Evolutionary conservation across 208 protist species (phyloP), one percentile per base, ranked within the genome.

Genomic region (Trypanosoma platydactyli): DNA sequence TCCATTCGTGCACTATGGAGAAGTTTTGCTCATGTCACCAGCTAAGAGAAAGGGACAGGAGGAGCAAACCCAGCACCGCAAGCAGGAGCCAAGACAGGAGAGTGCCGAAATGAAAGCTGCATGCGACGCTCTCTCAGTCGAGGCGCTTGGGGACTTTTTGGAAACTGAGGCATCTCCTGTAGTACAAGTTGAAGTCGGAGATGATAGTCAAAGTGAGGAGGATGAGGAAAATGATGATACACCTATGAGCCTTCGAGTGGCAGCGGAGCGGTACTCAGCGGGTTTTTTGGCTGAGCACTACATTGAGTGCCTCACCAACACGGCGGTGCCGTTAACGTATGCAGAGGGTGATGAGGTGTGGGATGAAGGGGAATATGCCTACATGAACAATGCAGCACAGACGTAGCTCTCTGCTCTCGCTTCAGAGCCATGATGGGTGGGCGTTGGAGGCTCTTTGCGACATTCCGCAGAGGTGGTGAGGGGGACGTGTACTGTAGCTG

Each of bases 261-360:
- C 81, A 3, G 67, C 71, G 49, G 33, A 73, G 60, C 75, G 80
- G 3, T 90, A 94, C 59, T n/a, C 58, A 5, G 44, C 58, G 38
- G 51, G 73, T 4, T 94, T 81, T 51, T 60, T 87, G 29, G 64
- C 86, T 1, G 84, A 91, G 46, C 71, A 92, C 52, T 95, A 92
- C 63, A 71, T 88, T 18, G 64, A 64, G 1, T 79, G 81, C 48
- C 62, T 92, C 33, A 64, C 67, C 25, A 71, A 92, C 56, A 73
- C 81, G 1, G 46, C 64, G 9, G 74, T 90, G 16, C 68, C 63
- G 24, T 73, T 95, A 35, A 84, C 78, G 35, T 95, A 95, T 60
- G 89, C 89, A 12, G 89, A 95, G 64, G 89, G 87, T 11, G 86
- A 95, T 52, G 89, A 92, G 25, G 86, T 95, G 11, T 95, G 89